Conservation (phyloP, 2,329 filamentous ascomycete genomes). For the Oidium heveae region DNA sequence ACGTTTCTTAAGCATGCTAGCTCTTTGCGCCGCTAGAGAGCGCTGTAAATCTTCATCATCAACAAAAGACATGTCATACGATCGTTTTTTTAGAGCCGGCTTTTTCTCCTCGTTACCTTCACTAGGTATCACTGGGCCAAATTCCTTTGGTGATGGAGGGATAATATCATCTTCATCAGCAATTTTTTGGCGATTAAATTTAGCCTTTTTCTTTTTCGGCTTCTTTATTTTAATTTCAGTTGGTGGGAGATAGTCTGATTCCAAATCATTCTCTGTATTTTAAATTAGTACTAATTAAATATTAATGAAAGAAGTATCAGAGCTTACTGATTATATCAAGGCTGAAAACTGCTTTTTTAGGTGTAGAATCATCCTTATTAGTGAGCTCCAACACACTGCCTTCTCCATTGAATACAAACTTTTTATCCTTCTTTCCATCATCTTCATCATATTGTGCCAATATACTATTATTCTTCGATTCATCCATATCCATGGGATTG, state of each 20-base stretch:
- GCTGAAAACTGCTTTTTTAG: constrained; percentile 42
- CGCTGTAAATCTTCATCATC: constrained; percentile 88
- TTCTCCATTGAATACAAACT: constrained; percentile 67
- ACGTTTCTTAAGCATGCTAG: constrained; percentile 68
- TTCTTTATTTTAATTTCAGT: constrained; percentile 85
- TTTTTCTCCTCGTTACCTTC: constrained; percentile 55
- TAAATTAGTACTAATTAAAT: too few species aligned
- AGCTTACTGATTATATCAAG: constrained; percentile 41
- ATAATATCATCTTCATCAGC: constrained; percentile 36
- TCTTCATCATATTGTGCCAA: constrained; percentile 90
- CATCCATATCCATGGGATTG: constrained; percentile 51
- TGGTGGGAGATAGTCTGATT: constrained; percentile 71
- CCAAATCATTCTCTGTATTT: constrained; percentile 29
- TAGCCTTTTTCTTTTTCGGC: constrained; percentile 74
- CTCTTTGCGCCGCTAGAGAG: constrained; percentile 58
- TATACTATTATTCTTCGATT: constrained; percentile 38
- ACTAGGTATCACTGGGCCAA: constrained; percentile 15
- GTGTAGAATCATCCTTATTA: constrained; percentile 26
- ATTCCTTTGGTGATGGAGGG: constrained; percentile 8
- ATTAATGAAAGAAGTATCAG: background rate
- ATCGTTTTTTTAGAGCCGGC: constrained; percentile 34
- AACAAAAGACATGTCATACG: constrained; percentile 43
- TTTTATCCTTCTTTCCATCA: constrained; percentile 70
- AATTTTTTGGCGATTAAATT: constrained; percentile 44
- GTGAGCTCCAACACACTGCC: constrained; percentile 27